phyloP scores from a whole-genome alignment of 805 yeast species.

The Candida verbasci region DNA sequence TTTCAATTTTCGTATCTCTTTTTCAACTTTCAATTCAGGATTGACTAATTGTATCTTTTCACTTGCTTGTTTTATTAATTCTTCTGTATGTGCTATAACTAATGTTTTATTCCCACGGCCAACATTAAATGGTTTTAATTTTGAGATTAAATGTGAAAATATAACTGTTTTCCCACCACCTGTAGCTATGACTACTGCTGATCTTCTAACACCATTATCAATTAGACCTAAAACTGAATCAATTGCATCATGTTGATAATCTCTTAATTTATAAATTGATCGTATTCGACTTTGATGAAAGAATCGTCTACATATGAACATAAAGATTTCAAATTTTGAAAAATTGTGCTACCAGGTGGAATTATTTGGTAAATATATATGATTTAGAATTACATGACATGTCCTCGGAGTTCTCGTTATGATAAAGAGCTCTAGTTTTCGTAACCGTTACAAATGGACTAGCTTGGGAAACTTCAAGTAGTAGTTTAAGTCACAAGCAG shows the following conservation, averaged over 20 bases:
- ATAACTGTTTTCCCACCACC: constrained; percentile 94
- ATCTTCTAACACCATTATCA: constrained; percentile 42
- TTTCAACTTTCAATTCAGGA: constrained; percentile 51
- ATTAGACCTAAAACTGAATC: constrained; percentile 48
- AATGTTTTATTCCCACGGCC: constrained; percentile 39
- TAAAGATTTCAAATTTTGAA: neutral
- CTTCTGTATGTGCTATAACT: constrained; percentile 77
- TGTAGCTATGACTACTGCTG: constrained; percentile 85
- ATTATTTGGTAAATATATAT: too few species aligned
- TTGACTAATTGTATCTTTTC: constrained; percentile 39
- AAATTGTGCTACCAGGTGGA: too few species aligned
- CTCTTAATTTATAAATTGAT: constrained; percentile 13
- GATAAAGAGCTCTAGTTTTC: too few species aligned
- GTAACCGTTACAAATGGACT: too few species aligned
- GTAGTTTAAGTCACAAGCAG: too few species aligned
- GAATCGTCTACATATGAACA: neutral
- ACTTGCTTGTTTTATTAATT: constrained; percentile 70
- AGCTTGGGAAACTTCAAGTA: too few species aligned
- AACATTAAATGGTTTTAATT: constrained; percentile 26
- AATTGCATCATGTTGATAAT: constrained; percentile 73
- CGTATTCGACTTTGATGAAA: neutral
- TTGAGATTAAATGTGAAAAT: constrained; percentile 54
- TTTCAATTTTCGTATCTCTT: constrained; percentile 62
- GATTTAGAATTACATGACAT: too few species aligned
- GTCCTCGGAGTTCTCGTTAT: too few species aligned